Percentiles rank a stretch among this genome's conserved stretches.
phyloP scores from a whole-genome alignment of 176 grass and related monocot genomes.

The Carex myosuroides region DNA sequence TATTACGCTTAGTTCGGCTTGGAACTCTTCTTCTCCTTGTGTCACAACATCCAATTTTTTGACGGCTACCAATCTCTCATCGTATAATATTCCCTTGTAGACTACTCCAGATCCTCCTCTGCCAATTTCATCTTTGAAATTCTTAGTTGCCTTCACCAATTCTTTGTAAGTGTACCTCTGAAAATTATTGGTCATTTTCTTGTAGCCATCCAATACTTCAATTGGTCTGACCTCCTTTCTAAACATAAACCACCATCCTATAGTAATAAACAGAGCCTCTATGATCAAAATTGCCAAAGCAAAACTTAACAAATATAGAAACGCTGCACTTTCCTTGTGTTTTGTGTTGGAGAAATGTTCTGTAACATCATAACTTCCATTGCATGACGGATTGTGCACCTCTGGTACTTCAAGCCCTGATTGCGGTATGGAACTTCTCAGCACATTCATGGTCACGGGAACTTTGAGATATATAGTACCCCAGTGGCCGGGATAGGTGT shows the following conservation, averaged over 20 bases:
- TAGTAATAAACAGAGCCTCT: slow-evolving; percentile 18
- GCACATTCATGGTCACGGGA: slow-evolving; percentile 14
- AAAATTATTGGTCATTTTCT: slow-evolving; percentile 26
- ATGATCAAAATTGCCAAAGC: slow-evolving; percentile 33
- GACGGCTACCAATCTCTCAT: slow-evolving; percentile 35
- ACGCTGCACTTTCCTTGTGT: not conserved
- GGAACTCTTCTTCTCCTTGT: slow-evolving; percentile 40
- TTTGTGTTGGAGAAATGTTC: not conserved
- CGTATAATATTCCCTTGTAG: slow-evolving; percentile 34
- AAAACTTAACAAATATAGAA: slow-evolving; percentile 42
- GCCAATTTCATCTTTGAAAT: slow-evolving; percentile 35
- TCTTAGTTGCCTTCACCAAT: slow-evolving; percentile 39
- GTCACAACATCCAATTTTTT: slow-evolving; percentile 35
- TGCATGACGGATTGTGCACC: not conserved
- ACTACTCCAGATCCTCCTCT: slow-evolving; percentile 38
- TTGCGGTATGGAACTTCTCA: slow-evolving; percentile 18
- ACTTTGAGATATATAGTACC: slow-evolving; percentile 49
- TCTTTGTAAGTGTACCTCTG: slow-evolving; percentile 34
- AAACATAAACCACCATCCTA: slow-evolving; percentile 49
- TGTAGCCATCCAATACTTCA: slow-evolving; percentile 21
- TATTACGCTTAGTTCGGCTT: slow-evolving; percentile 40
- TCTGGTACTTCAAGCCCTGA: slow-evolving; percentile 13
- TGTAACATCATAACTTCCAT: not conserved
- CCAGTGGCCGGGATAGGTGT: slow-evolving; percentile 24
- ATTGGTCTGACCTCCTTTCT: slow-evolving; percentile 17